A percentile compares a stretch with the other conserved stretches of the same genome.
phyloP scores from a whole-genome alignment of 495 filamentous ascomycete species.

The Acidiella bohemica region DNA sequence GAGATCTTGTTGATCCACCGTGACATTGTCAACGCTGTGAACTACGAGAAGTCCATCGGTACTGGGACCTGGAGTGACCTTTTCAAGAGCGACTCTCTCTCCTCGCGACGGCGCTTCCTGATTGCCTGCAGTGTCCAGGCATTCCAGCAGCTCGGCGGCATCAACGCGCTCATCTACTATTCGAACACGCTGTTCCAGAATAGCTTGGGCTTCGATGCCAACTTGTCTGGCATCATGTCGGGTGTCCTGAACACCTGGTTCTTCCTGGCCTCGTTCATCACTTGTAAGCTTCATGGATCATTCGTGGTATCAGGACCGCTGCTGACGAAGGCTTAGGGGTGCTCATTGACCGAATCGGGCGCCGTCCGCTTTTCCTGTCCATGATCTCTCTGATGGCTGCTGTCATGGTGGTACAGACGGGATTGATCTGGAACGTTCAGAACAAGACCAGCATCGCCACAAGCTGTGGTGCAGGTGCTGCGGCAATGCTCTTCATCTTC shows the following conservation, averaged over 20 bases:
- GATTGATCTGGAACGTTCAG: conserved; percentile 1
- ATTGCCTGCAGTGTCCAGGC: conserved; percentile 32
- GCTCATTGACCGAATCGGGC: conserved; percentile 21
- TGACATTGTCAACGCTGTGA: neutral
- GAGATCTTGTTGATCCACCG: neutral
- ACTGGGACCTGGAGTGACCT: conserved; percentile 20
- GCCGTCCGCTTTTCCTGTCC: conserved; percentile 22
- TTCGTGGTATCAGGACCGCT: neutral
- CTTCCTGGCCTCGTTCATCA: conserved; percentile 26
- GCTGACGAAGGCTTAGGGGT: conserved; percentile 10
- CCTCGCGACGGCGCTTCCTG: conserved; percentile 25
- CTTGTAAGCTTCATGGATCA: conserved; percentile 6
- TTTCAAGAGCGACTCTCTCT: conserved; percentile 20
- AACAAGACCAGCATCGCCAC: neutral
- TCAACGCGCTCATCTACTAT: conserved; percentile 36
- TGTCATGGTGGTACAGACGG: conserved; percentile 17
- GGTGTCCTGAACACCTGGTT: conserved; percentile 27
- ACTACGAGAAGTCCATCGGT: neutral
- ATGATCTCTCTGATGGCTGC: conserved; percentile 29
- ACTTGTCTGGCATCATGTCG: conserved; percentile 23
- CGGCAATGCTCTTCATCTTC: conserved; percentile 28
- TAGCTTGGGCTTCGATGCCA: conserved; percentile 22
- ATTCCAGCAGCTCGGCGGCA: conserved; percentile 36
- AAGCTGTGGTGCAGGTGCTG: conserved; percentile 15
- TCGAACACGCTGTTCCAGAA: conserved; percentile 25